Evolutionary conservation across 495 filamentous ascomycete genomes (phyloP), one percentile per base, ranked within the genome.

Genomic region (Aspergillus panamensis): DNA sequence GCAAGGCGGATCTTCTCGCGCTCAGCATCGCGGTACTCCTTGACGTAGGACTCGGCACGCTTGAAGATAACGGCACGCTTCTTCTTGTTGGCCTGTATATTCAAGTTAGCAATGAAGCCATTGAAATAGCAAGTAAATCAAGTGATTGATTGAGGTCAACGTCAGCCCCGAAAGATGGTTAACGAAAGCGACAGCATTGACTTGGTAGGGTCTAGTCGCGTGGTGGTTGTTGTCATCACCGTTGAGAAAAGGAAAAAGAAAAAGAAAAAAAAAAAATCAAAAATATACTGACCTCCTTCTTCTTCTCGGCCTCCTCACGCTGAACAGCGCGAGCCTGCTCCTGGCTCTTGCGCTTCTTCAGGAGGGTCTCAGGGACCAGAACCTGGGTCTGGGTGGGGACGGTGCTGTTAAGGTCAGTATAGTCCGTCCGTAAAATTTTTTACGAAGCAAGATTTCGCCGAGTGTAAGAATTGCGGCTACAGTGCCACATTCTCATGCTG

Each of bases 91-190:
- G 86, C 85, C 92, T 98, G 65, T 43, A 42, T 62, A 59, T 55
- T 42, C 60, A 50, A 50, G 77, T 84, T 65, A 85, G 80, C 69
- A 64, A 50, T 30, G 51, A 53, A 30, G 66, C 52, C 48, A 53
- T 33, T n/a, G 8, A 39, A 8, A 58, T 62, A 45, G 48, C 52
- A 16, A 55, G 56, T 52, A 30, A 64, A 33, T 62, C 39, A 55
- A 50, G 68, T 52, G 30, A 60, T 57, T 59, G 25, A 51, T 55
- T 68, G 65, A 68, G 73, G 67, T 69, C 25, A 69, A 66, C 70
- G 69, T 98, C 94, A 98, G 92, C 85, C 92, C 94, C 94, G 94
- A 98, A 98, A 98, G 94, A 97, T 97, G 92, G 92, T 87, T 95
- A 87, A 87, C 82, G 86, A 86, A 25, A 77, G 85, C 89, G 89